A percentile compares a stretch with the other conserved stretches of the same genome.
Conservation (phyloP, 768 basidiomycete genomes). For the Lactarius hatsudake region DNA sequence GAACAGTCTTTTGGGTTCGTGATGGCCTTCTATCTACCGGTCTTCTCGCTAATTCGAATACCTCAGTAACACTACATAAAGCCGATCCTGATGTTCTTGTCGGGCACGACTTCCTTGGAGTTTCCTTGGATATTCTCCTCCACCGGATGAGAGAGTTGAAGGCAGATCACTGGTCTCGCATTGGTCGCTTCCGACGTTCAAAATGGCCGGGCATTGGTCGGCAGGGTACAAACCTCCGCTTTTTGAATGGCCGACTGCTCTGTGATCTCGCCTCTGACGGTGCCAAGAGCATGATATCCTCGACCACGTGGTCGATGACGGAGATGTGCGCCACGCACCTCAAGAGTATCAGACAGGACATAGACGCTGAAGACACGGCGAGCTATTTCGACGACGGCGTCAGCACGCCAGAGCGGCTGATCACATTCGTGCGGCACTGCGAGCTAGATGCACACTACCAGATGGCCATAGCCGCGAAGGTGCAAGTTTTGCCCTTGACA, state of each 20-base stretch:
- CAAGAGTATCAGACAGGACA: conserved; percentile 83
- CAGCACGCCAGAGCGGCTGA: conserved; percentile 67
- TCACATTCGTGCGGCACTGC: conserved; percentile 90
- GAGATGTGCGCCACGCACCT: conserved; percentile 96
- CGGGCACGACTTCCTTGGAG: conserved; percentile 91
- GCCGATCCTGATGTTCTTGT: conserved; percentile 93
- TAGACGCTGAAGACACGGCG: conserved; percentile 93
- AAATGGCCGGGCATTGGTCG: conserved; percentile 80
- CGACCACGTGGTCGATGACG: conserved; percentile 96
- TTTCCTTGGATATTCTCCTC: conserved; percentile 85
- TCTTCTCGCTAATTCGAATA: conserved; percentile 6
- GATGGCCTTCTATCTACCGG: background rate
- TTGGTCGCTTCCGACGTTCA: conserved; percentile 83
- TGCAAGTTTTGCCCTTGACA: conserved; percentile 90
- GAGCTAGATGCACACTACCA: conserved; percentile 96
- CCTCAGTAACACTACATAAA: conserved; percentile 65
- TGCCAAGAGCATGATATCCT: conserved; percentile 94
- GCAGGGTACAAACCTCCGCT: conserved; percentile 79
- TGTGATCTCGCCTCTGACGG: conserved; percentile 95
- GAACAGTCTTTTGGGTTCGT: conserved; percentile 69
- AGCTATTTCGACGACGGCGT: conserved; percentile 84
- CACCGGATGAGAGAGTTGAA: conserved; percentile 90
- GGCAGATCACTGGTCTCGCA: conserved; percentile 89
- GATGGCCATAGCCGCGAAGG: conserved; percentile 94
- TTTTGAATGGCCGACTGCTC: conserved; percentile 80